Conservation (phyloP, 2,329 filamentous ascomycete genomes). For the Cladosporium sp. region DNA sequence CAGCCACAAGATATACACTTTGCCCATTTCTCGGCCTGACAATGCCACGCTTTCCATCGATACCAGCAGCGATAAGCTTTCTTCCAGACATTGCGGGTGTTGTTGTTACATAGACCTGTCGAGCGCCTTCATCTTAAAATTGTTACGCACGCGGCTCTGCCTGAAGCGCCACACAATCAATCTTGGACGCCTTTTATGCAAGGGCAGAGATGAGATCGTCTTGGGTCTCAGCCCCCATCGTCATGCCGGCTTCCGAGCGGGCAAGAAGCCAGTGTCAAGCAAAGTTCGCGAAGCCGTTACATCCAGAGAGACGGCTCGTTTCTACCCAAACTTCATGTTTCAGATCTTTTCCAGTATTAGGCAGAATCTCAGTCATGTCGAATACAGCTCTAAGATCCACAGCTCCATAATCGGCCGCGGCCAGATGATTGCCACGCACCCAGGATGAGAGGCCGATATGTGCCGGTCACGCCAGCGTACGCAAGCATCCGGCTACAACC, state of each 20-base stretch:
- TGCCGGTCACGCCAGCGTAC: background rate
- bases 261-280: background rate
- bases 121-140: background rate
- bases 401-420: background rate
- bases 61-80: background rate
- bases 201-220: slow-evolving; percentile 10
- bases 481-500: background rate
- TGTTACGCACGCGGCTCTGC: background rate
- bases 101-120: no score
- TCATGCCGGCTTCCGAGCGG: slow-evolving; percentile 5
- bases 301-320: background rate
- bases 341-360: background rate
- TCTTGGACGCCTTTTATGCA: background rate
- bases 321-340: background rate
- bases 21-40: background rate
- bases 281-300: background rate
- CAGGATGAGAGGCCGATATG: background rate
- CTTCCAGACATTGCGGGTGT: background rate
- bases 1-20: background rate
- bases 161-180: background rate
- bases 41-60: background rate
- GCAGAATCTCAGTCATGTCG: background rate
- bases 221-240: background rate
- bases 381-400: background rate
- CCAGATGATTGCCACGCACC: background rate